These are phyloP conservation scores for Talaromyces proteolyticus DNA, from an alignment of 495 filamentous ascomycete genomes.

Conservation along the genomic window DNA sequence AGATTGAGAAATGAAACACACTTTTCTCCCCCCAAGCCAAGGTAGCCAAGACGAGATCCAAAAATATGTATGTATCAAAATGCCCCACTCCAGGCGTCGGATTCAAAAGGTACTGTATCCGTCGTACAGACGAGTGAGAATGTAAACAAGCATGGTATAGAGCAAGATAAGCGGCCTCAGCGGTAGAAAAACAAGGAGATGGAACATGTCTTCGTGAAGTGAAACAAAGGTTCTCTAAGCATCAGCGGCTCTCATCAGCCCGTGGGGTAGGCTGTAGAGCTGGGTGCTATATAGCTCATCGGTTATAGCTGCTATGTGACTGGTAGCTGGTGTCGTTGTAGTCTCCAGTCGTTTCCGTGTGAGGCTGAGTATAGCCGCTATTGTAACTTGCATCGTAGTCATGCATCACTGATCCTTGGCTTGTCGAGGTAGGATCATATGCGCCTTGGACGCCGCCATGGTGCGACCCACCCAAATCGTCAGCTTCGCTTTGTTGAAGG, in stretches of 20 bases:
- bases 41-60: background rate
- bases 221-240: background rate
- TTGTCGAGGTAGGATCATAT: conserved; percentile 34
- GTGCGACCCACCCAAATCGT: conserved; percentile 31
- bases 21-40: background rate
- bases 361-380: conserved; percentile 38
- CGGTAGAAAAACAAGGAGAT: conserved; percentile 1
- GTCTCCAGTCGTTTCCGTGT: conserved; percentile 8
- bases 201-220: conserved; percentile 4
- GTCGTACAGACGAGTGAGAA: background rate
- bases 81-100: background rate
- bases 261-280: no score
- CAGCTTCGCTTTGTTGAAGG: conserved; percentile 39
- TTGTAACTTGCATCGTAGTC: conserved; percentile 43
- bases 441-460: conserved; percentile 30
- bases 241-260: no score
- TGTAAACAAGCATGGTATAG: background rate
- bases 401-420: conserved; percentile 25
- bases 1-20: background rate
- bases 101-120: background rate
- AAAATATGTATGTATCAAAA: background rate
- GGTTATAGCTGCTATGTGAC: background rate
- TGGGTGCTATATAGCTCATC: background rate
- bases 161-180: background rate
- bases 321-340: conserved; percentile 6